phyloP scores from a whole-genome alignment of 2,329 filamentous ascomycete genomes.

The Fusarium napiforme region DNA sequence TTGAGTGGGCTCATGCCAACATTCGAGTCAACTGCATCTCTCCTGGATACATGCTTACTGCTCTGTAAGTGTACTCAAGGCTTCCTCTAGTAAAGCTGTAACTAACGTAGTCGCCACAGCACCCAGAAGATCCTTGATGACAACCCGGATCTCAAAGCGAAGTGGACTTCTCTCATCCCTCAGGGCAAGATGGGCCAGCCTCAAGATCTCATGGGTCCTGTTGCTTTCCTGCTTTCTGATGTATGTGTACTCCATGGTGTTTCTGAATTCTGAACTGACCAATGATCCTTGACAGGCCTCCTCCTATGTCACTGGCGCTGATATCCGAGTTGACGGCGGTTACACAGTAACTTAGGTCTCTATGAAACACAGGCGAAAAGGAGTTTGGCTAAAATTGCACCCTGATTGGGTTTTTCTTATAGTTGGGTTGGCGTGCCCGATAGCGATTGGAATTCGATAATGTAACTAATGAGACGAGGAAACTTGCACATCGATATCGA shows the following conservation, averaged over 20 bases:
- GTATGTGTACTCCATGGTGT: background rate
- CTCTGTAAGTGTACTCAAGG: constrained; percentile 70
- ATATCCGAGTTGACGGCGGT: constrained; percentile 86
- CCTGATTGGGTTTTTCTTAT: constrained; percentile 8
- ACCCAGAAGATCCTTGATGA: constrained; percentile 95
- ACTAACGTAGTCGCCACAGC: constrained; percentile 55
- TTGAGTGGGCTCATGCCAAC: constrained; percentile 89
- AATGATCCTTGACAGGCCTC: constrained; percentile 59
- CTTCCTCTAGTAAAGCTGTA: background rate
- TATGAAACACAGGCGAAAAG: background rate
- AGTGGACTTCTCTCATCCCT: constrained; percentile 93
- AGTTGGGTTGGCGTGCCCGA: constrained; percentile 20
- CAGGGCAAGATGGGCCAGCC: constrained; percentile 93
- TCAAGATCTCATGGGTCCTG: constrained; percentile 92
- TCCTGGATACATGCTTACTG: constrained; percentile 96
- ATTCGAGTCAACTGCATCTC: constrained; percentile 97
- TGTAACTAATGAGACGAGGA: constrained; percentile 21
- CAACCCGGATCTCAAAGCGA: constrained; percentile 86
- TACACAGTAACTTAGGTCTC: constrained; percentile 77
- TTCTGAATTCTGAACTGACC: background rate
- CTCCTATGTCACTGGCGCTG: constrained; percentile 76
- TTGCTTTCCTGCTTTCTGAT: constrained; percentile 86
- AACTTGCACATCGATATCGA: background rate
- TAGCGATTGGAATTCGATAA: constrained; percentile 34
- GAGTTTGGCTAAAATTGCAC: constrained; percentile 3